Evolutionary conservation across 2,329 filamentous ascomycete genomes (phyloP), one percentile per base, ranked within the genome.

Genomic region (Colletotrichum graminicola): DNA sequence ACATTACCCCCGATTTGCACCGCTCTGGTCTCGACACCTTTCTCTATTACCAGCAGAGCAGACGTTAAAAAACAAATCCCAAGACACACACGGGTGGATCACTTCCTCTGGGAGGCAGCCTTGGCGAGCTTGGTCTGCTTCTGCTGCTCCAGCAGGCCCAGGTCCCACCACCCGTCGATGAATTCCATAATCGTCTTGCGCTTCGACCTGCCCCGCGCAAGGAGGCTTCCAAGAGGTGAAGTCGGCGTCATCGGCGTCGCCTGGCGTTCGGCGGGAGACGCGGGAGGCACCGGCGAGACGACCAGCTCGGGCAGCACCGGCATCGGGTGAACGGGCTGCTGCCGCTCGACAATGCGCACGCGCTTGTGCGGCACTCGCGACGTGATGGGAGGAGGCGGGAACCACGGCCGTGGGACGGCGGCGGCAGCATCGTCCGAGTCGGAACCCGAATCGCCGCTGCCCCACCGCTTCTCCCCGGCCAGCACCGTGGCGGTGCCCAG

Each of bases 161-260:
- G 77, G 77, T 88, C 86, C 86, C 86, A 88, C 86, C 86, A 88
- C 6, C 86, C 86, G 52, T 87, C 85, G 36, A 88, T 80, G 26
- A 82, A 78, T 49, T 84, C 80, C 72, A 86, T 78, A 29, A 88
- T 77, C 1, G 86, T 88, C 79, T 79, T 85, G 10, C 85, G 80
- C 74, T 80, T 82, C 39, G 81, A 80, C 65, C 79, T 81, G 2
- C 72, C 75, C 4, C 70, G 51, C 7, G 43, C 65, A 5, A 70
- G 59, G 3, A 47, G 41, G 32, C 62, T 66, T 36, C 73, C 55
- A 6, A 34, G 14, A 8, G 67, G 36, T 7, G 51, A 67, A 62
- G 21, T 59, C 52, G 78, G 66, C 21, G 77, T 54, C n/a, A 18
- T 66, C 54, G 78, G 78, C 34, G 78, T 78, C 45, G 74, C 8